Evolutionary conservation across 768 basidiomycete species (phyloP).

Genomic region (Gelatoporia subvermispora): DNA sequence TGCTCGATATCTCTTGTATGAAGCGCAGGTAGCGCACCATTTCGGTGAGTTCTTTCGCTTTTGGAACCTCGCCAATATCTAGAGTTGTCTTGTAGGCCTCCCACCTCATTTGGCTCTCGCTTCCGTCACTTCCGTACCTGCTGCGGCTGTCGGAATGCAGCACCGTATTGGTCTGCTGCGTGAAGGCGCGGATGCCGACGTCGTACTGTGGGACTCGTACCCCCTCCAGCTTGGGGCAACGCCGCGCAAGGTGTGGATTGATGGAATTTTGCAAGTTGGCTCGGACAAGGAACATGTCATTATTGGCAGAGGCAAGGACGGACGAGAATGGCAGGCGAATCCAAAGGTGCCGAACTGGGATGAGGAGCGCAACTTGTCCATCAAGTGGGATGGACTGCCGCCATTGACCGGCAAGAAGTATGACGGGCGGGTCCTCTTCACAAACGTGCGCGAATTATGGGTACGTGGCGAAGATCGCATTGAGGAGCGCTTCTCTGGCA

Average conservation of each 20-base stretch:
- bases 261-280: slow-evolving; percentile 73
- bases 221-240: slow-evolving; percentile 41
- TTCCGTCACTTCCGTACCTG: slow-evolving; percentile 71
- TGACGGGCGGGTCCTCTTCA: slow-evolving; percentile 48
- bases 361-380: slow-evolving; percentile 54
- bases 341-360: slow-evolving; percentile 70
- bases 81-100: slow-evolving; percentile 31
- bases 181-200: slow-evolving; percentile 32
- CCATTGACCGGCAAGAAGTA: slow-evolving; percentile 48
- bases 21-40: slow-evolving; percentile 81
- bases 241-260: slow-evolving; percentile 67
- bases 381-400: slow-evolving; percentile 70
- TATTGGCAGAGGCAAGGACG: slow-evolving; percentile 21
- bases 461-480: slow-evolving; percentile 20
- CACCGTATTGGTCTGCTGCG: slow-evolving; percentile 70
- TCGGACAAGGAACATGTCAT: slow-evolving; percentile 23
- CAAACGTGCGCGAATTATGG: slow-evolving; percentile 46
- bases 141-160: slow-evolving; percentile 66
- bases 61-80: too few relatives aligned
- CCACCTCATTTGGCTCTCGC: slow-evolving; percentile 64
- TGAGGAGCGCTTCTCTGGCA: slow-evolving; percentile 22
- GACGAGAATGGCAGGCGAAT: slow-evolving; percentile 25
- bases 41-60: slow-evolving; percentile 41
- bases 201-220: slow-evolving; percentile 41
- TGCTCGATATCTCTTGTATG: slow-evolving; percentile 72